These are phyloP conservation scores for Miscanthus lutarioriparius DNA, from an alignment of 176 grass and related monocot species.

Conservation along the genomic window DNA sequence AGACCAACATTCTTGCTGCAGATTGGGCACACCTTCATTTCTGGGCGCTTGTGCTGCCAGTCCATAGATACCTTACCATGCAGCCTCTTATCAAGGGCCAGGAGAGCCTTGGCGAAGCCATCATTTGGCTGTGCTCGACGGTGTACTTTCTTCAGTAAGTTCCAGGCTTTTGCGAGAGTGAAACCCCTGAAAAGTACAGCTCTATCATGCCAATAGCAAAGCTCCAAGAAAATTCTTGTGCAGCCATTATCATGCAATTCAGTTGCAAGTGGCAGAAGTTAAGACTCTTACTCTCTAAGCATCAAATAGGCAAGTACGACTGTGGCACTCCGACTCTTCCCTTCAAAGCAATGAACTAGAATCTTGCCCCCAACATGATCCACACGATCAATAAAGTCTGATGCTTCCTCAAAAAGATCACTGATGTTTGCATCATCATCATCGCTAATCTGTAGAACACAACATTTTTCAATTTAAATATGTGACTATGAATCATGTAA, in stretches of 20 bases:
- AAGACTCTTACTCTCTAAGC: conserved; percentile 72
- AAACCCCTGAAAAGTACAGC: conserved; percentile 42
- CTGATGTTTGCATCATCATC: conserved; percentile 92
- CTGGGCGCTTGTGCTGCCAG: conserved; percentile 88
- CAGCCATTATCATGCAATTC: not conserved
- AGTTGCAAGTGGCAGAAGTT: not conserved
- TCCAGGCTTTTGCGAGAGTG: conserved; percentile 80
- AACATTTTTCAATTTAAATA: not conserved
- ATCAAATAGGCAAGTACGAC: conserved; percentile 84
- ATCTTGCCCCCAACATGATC: conserved; percentile 67
- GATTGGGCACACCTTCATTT: conserved; percentile 92
- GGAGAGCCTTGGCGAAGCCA: conserved; percentile 74
- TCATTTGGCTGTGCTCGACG: conserved; percentile 84
- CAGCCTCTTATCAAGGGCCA: conserved; percentile 69
- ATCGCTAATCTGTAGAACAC: conserved; percentile 70
- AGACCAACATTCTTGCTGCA: conserved; percentile 81
- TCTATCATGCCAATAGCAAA: not conserved
- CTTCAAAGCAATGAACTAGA: conserved; percentile 94
- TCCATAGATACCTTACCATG: conserved; percentile 87
- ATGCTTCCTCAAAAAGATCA: conserved; percentile 82
- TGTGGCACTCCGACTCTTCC: conserved; percentile 92
- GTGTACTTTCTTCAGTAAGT: conserved; percentile 79
- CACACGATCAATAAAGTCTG: conserved; percentile 65
- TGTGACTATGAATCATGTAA: conserved; percentile 10
- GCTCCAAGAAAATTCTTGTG: not conserved